Conservation (phyloP, 2,329 filamentous ascomycete species). For the Atkinsonella hypoxylon region DNA sequence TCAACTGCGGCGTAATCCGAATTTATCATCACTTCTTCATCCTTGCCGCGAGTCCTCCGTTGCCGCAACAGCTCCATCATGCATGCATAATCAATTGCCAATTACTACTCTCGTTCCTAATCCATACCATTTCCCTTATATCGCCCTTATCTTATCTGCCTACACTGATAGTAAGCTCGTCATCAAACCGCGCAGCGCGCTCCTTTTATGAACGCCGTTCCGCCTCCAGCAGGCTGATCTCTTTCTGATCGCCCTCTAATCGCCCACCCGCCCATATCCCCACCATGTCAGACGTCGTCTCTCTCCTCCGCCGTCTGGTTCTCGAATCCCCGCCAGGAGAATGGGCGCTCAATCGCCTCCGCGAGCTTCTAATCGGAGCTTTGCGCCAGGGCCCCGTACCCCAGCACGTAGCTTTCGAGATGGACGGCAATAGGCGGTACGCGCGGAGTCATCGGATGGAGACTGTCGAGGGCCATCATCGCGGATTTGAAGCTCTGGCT, state of each 20-base stretch:
- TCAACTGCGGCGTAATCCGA: background rate
- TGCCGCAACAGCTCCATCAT: no score
- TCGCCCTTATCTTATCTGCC: no score
- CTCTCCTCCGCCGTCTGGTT: slow-evolving; percentile 53
- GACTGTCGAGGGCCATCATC: slow-evolving; percentile 88
- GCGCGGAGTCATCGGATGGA: slow-evolving; percentile 85
- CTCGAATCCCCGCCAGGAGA: slow-evolving; percentile 82
- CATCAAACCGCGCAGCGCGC: no score
- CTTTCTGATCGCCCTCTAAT: no score
- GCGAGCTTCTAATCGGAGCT: slow-evolving; percentile 78
- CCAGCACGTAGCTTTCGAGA: slow-evolving; percentile 95
- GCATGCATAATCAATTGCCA: no score
- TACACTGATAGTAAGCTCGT: no score
- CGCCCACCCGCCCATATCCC: background rate
- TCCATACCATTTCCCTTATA: no score
- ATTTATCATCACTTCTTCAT: no score
- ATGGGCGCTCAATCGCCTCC: slow-evolving; percentile 69
- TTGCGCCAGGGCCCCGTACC: slow-evolving; percentile 85
- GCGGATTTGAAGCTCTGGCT: slow-evolving; percentile 90
- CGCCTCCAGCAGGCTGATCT: background rate
- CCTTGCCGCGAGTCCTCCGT: no score
- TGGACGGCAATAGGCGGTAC: slow-evolving; percentile 96
- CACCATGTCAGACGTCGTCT: slow-evolving; percentile 41
- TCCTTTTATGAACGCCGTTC: background rate
- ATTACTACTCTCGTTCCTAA: no score